These are phyloP conservation scores for Phytopythium ostracodes DNA, from an alignment of 352 stramenopile genomes.

Conservation along the genomic window DNA sequence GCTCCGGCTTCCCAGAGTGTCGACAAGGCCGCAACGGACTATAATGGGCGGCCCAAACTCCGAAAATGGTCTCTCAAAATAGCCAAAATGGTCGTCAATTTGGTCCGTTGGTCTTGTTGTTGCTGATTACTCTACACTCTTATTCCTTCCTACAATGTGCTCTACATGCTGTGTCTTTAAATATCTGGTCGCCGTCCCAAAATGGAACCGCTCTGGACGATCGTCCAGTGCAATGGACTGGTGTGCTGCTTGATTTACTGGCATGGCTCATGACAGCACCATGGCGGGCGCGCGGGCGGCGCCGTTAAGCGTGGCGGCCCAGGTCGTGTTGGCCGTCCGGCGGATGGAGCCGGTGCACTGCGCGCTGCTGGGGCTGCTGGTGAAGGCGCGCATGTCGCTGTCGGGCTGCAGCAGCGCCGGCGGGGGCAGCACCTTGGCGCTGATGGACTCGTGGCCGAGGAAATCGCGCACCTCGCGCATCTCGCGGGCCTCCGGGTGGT, in stretches of 20 bases:
- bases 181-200: background rate
- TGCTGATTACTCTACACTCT: background rate
- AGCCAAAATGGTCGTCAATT: background rate
- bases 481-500: slow-evolving; percentile 59
- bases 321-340: slow-evolving; percentile 66
- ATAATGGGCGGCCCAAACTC: no score
- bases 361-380: slow-evolving; percentile 30
- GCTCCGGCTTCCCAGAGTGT: no score
- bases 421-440: slow-evolving; percentile 42
- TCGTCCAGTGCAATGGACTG: background rate
- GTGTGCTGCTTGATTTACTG: no score
- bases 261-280: slow-evolving; percentile 1
- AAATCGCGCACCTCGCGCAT: slow-evolving; percentile 62
- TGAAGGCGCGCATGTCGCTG: slow-evolving; percentile 12
- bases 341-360: slow-evolving; percentile 64
- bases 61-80: background rate
- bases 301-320: slow-evolving; percentile 33
- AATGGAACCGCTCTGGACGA: background rate
- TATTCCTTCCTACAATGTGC: background rate
- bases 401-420: slow-evolving; percentile 10
- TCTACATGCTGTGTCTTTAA: background rate
- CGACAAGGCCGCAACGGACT: no score
- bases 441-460: slow-evolving; percentile 50
- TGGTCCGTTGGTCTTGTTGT: background rate
- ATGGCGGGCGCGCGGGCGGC: slow-evolving; percentile 4